Conservation (phyloP, 371 early-diverging fungal species). For the Syncephalastrum sp. region DNA sequence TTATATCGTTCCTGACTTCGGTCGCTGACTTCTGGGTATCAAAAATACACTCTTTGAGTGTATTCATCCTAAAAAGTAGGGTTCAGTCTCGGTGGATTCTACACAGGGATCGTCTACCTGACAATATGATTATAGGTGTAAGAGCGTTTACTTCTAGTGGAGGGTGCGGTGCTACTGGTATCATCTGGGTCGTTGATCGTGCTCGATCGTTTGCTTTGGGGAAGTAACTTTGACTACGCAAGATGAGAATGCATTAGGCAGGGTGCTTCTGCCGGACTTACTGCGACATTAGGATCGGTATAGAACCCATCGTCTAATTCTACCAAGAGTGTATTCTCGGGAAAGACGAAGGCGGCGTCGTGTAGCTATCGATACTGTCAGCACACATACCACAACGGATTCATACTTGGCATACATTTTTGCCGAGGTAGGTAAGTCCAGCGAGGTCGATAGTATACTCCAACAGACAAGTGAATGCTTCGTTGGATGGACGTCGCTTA, state of each 20-base stretch:
- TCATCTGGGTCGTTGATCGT: constrained; percentile 9
- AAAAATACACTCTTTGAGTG: constrained; percentile 55
- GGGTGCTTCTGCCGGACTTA: not conserved
- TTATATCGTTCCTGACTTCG: constrained; percentile 47
- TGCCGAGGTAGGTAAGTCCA: constrained; percentile 44
- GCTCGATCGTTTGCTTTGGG: constrained; percentile 30
- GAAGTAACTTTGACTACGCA: constrained; percentile 10
- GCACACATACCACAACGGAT: not conserved
- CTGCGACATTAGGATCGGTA: constrained; percentile 45
- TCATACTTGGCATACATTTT: constrained; percentile 27
- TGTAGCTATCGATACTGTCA: constrained; percentile 18
- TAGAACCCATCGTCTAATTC: constrained; percentile 59
- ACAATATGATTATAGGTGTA: constrained; percentile 55
- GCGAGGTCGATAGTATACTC: constrained; percentile 38
- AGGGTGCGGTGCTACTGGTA: not conserved
- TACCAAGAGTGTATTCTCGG: constrained; percentile 55
- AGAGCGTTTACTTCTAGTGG: constrained; percentile 38
- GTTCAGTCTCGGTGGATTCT: not conserved
- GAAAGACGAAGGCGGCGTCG: constrained; percentile 41
- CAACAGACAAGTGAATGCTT: constrained; percentile 1
- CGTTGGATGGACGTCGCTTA: not conserved
- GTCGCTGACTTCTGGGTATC: constrained; percentile 54
- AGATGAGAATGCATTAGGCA: not conserved
- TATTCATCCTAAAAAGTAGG: constrained; percentile 33
- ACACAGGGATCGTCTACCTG: constrained; percentile 21